Percentiles rank a stretch among this genome's conserved stretches.
These are phyloP conservation scores for Trichosporon asahii DNA, from an alignment of 1,284 basidiomycete species.

Conservation along the genomic window DNA sequence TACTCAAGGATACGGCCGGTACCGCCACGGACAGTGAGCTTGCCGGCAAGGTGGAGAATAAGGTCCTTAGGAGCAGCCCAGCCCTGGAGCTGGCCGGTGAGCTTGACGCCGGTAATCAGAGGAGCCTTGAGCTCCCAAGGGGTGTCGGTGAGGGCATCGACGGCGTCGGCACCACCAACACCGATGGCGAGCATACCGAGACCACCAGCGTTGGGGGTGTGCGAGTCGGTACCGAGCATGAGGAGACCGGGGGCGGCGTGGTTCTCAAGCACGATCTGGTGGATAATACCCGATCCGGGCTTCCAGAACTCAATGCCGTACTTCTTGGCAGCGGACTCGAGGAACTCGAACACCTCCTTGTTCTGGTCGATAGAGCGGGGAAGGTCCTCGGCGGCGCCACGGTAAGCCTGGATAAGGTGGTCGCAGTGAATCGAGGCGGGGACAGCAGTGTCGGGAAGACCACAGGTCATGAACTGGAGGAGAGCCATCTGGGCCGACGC, in stretches of 20 bases:
- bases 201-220: constrained; percentile 97
- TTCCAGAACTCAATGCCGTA: constrained; percentile 90
- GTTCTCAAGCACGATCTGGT: constrained; percentile 98
- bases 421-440: constrained; percentile 91
- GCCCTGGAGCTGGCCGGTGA: constrained; percentile 80
- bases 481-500: constrained; percentile 94
- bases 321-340: constrained; percentile 89
- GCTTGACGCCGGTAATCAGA: constrained; percentile 80
- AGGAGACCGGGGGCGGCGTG: constrained; percentile 73
- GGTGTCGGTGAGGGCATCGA: constrained; percentile 96
- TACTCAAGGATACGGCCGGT: constrained; percentile 97
- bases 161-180: constrained; percentile 97
- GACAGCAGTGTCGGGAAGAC: constrained; percentile 78
- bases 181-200: constrained; percentile 98
- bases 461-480: constrained; percentile 98
- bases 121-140: constrained; percentile 99
- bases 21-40: constrained; percentile 90
- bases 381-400: constrained; percentile 45
- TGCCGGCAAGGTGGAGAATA: constrained; percentile 90
- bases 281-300: constrained; percentile 85
- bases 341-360: constrained; percentile 96
- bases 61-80: constrained; percentile 98
- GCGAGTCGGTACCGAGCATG: constrained; percentile 73
- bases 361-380: constrained; percentile 75
- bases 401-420: constrained; percentile 83